A percentile compares a stretch with the other conserved stretches of the same genome.
These are phyloP conservation scores for Phylloporus rhodoxanthus DNA, from an alignment of 768 basidiomycete genomes.

Conservation along the genomic window DNA sequence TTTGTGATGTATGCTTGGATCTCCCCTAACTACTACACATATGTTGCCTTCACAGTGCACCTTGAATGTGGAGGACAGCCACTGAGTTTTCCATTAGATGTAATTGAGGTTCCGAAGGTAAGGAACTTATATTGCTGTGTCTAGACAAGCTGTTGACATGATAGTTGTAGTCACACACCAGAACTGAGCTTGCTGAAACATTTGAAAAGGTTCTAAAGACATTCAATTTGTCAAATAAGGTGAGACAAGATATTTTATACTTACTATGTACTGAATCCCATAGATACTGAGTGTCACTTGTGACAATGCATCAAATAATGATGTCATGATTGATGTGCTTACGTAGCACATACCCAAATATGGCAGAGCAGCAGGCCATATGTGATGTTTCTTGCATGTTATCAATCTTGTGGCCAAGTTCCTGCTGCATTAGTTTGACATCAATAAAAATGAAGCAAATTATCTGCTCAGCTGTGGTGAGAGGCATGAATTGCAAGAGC, in stretches of 20 bases:
- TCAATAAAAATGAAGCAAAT: constrained; percentile 5
- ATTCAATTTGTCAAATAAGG: constrained; percentile 29
- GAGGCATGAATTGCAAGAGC: not conserved
- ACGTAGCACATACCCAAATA: constrained; percentile 15
- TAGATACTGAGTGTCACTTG: constrained; percentile 20
- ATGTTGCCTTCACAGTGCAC: not conserved
- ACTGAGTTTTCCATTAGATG: not conserved
- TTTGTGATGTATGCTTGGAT: no score
- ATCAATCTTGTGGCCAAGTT: constrained; percentile 32
- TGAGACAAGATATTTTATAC: not conserved
- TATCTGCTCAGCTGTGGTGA: no score
- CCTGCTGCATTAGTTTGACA: constrained; percentile 31
- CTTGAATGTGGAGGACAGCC: not conserved
- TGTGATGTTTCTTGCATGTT: constrained; percentile 15
- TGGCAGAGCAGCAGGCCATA: constrained; percentile 19
- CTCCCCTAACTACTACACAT: no score
- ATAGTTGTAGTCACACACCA: not conserved
- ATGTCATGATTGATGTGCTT: constrained; percentile 18
- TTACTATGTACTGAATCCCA: not conserved
- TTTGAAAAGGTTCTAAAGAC: constrained; percentile 22
- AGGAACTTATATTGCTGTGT: no score
- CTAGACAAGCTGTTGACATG: no score
- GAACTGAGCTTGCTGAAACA: constrained; percentile 16
- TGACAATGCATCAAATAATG: constrained; percentile 26
- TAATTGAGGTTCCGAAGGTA: not conserved